A percentile compares a stretch with the other conserved stretches of the same genome.
Conservation (phyloP, 2,329 filamentous ascomycete species). For the Fragosphaeria purpurea region DNA sequence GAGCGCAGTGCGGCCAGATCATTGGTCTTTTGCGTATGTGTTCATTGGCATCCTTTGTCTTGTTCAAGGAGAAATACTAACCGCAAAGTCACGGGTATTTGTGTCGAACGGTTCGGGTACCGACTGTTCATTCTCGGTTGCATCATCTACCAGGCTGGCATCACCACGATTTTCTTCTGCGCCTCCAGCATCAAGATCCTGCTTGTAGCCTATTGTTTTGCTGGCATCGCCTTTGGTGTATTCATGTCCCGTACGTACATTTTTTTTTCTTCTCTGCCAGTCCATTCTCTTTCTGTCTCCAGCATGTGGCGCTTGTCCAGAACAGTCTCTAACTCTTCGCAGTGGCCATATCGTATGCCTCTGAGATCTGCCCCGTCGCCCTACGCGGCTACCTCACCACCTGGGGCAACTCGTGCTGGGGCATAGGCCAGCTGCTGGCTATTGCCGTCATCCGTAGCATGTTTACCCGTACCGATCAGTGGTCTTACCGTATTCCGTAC, state of each 20-base stretch:
- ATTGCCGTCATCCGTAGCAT: slow-evolving; percentile 8
- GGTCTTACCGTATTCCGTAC: slow-evolving; percentile 9
- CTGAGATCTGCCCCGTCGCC: slow-evolving; percentile 9
- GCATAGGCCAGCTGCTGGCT: slow-evolving; percentile 11
- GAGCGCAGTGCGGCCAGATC: slow-evolving; percentile 47
- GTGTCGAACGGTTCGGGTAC: slow-evolving; percentile 1
- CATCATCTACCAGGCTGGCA: slow-evolving; percentile 22
- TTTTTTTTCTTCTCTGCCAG: no score
- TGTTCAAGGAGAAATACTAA: background rate
- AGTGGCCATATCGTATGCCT: slow-evolving; percentile 8
- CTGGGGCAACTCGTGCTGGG: slow-evolving; percentile 13
- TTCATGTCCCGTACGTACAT: slow-evolving; percentile 9
- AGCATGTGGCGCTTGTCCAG: no score
- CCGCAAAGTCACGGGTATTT: background rate
- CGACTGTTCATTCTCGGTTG: background rate
- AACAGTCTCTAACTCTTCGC: no score
- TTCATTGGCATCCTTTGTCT: background rate
- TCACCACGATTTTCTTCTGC: slow-evolving; percentile 10
- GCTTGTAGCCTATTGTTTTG: background rate
- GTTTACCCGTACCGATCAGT: slow-evolving; percentile 9
- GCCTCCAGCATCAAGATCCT: background rate
- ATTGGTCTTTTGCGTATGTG: slow-evolving; percentile 19
- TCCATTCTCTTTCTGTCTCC: no score
- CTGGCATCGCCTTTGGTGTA: slow-evolving; percentile 2
- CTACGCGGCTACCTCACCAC: slow-evolving; percentile 9